Evolutionary conservation across 345 rosid genomes (phyloP).

Genomic region (Eucalyptus regnans): DNA sequence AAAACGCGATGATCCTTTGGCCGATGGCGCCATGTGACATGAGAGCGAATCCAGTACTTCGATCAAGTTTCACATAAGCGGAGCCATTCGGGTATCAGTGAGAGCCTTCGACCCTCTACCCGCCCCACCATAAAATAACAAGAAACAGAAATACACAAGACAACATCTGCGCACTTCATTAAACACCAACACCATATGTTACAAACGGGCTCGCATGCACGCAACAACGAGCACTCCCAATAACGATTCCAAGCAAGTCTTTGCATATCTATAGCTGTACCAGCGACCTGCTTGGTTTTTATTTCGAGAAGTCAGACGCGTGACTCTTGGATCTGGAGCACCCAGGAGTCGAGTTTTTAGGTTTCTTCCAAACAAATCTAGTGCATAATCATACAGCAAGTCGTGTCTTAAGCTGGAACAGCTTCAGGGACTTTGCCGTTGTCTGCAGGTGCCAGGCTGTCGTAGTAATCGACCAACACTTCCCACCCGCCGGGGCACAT

Average conservation of each 20-base stretch:
- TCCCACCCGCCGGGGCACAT: constrained; percentile 99
- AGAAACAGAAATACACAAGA: neutral
- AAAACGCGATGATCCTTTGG: neutral
- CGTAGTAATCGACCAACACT: constrained; percentile 84
- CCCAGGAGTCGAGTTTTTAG: neutral
- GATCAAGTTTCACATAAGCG: neutral
- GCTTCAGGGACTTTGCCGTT: constrained; percentile 46
- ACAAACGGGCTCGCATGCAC: neutral
- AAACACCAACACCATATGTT: neutral
- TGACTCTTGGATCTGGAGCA: neutral
- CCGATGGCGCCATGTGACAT: neutral
- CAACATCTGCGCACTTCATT: neutral
- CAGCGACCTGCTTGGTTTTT: neutral
- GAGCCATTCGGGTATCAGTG: neutral
- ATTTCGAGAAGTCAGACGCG: neutral
- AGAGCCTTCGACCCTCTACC: neutral
- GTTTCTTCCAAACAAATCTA: neutral
- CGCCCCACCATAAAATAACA: neutral
- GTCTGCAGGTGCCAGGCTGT: constrained; percentile 41
- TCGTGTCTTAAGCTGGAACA: constrained; percentile 31
- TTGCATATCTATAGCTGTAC: neutral
- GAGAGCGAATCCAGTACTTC: neutral
- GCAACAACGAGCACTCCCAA: neutral
- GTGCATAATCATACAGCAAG: neutral
- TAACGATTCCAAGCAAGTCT: neutral